Base-by-base conservation (phyloP, 345 rosid species). In the Lagerstroemia speciosa region DNA sequence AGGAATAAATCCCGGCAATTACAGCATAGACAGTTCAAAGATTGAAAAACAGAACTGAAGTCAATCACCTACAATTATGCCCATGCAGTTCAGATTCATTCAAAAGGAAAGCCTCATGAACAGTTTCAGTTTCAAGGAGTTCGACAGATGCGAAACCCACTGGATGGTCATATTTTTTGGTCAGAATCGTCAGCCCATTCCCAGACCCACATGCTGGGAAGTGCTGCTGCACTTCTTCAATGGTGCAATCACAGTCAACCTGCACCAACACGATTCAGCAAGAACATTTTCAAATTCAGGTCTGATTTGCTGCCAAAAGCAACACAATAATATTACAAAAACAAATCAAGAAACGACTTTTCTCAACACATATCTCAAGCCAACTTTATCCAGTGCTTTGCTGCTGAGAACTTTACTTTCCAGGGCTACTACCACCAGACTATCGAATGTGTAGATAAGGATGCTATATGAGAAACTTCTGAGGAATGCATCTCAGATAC, bases 191-290 rank as follows among this genome's bases (percentile, higher is more conserved):
- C 38, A 62, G 40, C 29, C 65, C 2, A n/a, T 62, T 62, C 19
- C 31, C 65, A 6, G 65, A 31, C 9, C 65, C 65, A 62, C 65
- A 62, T 22, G 65, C 26, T n/a, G 31, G 65, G 65, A 62, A 62
- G 32, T 62, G 65, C 65, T 62, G 65, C 38, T 62, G 65, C 3
- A 62, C 65, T 62, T 62, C 65, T 29, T 62, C 65, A 17, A 40
- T 19, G 14, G 65, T 62, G 29, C 65, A 62, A 31, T 19, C 65
- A 62, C 32, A 62, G 29, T 62, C 65, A 30, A 62, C 65, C 65
- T 62, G 40, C 76, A 78, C 15, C 45, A 40, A 64, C 33, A 62
- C 34, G 26, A 73, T 57, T 64, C 32, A 63, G 17, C 17, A 52
- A 64, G 67, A 20, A 69, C 27, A 17, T 36, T 60, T 66, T 70